Evolutionary conservation across 345 rosid species (phyloP).

Genomic region (Melastoma malabathricum): DNA sequence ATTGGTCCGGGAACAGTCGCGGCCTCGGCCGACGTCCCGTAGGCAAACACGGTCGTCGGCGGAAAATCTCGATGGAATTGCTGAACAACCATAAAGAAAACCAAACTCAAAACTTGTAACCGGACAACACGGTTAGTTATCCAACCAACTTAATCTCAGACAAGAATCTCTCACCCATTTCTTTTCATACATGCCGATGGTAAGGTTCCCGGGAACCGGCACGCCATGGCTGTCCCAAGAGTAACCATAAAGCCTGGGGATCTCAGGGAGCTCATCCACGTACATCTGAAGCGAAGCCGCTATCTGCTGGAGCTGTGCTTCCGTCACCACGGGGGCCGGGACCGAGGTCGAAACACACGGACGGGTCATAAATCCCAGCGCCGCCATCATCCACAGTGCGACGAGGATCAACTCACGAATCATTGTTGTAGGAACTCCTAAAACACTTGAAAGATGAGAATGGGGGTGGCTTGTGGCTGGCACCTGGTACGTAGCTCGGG

Average conservation of each 20-base stretch:
- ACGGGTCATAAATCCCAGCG: background rate
- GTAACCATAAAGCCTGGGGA: constrained; percentile 8
- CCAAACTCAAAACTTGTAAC: background rate
- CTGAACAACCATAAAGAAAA: constrained; percentile 1
- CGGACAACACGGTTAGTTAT: background rate
- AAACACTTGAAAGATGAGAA: too few relatives aligned
- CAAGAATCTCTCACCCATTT: constrained; percentile 10
- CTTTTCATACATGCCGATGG: constrained; percentile 12
- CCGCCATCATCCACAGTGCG: background rate
- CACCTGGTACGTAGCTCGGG: too few relatives aligned
- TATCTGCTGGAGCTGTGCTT: constrained; percentile 3
- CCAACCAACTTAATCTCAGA: too few relatives aligned
- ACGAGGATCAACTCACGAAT: background rate
- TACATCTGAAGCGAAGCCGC: constrained; percentile 8
- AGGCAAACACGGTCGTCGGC: constrained; percentile 10
- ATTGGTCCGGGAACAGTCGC: constrained; percentile 14
- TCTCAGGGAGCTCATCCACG: constrained; percentile 11
- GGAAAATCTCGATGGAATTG: constrained; percentile 14
- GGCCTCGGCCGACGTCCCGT: constrained; percentile 1
- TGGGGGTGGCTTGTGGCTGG: too few relatives aligned
- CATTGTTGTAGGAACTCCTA: too few relatives aligned
- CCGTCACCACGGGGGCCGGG: constrained; percentile 2
- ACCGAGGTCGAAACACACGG: background rate
- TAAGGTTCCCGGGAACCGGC: background rate
- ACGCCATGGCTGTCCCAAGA: background rate